phyloP scores from a whole-genome alignment of 1,139 yeast genomes.

The Meyerozyma smithsonii region DNA sequence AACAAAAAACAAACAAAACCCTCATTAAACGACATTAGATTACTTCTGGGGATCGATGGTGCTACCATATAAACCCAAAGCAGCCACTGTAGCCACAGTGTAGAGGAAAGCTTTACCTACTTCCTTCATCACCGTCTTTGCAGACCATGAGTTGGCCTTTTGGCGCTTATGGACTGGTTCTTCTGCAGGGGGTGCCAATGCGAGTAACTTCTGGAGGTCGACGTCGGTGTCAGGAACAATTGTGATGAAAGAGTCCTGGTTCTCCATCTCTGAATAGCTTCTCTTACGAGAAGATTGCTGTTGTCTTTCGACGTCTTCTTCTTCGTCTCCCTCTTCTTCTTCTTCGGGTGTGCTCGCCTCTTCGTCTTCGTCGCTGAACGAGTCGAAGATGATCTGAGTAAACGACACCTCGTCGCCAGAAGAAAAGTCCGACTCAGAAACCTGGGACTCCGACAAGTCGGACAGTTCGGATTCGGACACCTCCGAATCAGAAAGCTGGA shows the following conservation, averaged over 20 bases:
- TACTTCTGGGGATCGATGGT: constrained; percentile 7
- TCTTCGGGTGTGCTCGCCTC: constrained; percentile 1
- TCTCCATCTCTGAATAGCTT: constrained; percentile 3
- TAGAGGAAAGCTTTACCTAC: constrained; percentile 31
- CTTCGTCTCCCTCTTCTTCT: neutral
- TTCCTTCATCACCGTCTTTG: constrained; percentile 26
- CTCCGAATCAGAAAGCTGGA: constrained; percentile 3
- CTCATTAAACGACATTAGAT: neutral
- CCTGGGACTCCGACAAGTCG: constrained; percentile 5
- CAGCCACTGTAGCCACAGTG: constrained; percentile 31
- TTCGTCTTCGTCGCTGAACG: constrained; percentile 1
- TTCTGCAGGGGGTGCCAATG: neutral
- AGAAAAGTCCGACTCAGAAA: constrained; percentile 4
- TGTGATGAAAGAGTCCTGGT: neutral
- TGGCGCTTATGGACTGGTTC: constrained; percentile 1
- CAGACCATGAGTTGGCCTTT: constrained; percentile 1
- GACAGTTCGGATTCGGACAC: constrained; percentile 1
- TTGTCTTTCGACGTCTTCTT: no score
- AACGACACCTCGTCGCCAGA: constrained; percentile 2
- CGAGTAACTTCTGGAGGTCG: neutral
- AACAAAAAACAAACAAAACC: neutral
- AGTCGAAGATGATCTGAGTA: constrained; percentile 4
- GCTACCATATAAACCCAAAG: constrained; percentile 36
- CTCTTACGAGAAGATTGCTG: constrained; percentile 14
- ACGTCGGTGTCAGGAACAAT: neutral